Percentiles rank a stretch among this genome's conserved stretches.
phyloP scores from a whole-genome alignment of 352 stramenopile genomes.

The Globisporangium middletonii region DNA sequence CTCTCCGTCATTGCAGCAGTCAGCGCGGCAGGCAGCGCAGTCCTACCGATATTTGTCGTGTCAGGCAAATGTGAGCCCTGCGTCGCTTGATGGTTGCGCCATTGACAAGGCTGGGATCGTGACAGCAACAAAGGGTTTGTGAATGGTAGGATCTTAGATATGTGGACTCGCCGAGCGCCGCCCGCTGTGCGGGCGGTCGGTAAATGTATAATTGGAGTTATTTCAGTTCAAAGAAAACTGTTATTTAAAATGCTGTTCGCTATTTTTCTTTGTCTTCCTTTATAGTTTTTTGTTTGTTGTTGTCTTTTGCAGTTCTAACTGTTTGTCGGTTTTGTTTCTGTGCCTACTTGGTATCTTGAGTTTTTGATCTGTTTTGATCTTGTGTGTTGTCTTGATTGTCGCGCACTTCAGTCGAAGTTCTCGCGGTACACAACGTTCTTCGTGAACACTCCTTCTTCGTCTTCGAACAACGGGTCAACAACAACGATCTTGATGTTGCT shows the following conservation, averaged over 20 bases:
- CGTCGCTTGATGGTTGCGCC: background rate
- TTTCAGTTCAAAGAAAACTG: too few species aligned
- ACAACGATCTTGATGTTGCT: too few species aligned
- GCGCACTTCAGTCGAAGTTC: slow-evolving; percentile 1
- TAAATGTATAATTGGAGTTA: too few species aligned
- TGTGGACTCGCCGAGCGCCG: background rate
- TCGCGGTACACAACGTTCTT: slow-evolving; percentile 11
- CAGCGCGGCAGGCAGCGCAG: background rate
- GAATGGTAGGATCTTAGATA: background rate
- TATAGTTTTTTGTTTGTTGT: background rate
- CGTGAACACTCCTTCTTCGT: slow-evolving; percentile 6
- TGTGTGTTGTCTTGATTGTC: background rate
- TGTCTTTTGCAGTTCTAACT: too few species aligned
- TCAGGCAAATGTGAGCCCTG: background rate
- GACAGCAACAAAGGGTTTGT: background rate
- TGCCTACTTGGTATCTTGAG: too few species aligned
- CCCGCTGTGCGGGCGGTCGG: too few species aligned
- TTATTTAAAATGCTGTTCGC: background rate
- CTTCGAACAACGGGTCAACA: background rate
- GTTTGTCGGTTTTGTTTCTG: too few species aligned
- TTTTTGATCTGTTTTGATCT: too few species aligned
- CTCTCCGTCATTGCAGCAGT: background rate
- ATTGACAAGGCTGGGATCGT: background rate
- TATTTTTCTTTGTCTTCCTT: background rate
- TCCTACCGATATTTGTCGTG: background rate